A percentile compares a stretch with the other conserved stretches of the same genome.
Conservation (phyloP, 805 yeast species). For the Alloascoidea hylecoeti region DNA sequence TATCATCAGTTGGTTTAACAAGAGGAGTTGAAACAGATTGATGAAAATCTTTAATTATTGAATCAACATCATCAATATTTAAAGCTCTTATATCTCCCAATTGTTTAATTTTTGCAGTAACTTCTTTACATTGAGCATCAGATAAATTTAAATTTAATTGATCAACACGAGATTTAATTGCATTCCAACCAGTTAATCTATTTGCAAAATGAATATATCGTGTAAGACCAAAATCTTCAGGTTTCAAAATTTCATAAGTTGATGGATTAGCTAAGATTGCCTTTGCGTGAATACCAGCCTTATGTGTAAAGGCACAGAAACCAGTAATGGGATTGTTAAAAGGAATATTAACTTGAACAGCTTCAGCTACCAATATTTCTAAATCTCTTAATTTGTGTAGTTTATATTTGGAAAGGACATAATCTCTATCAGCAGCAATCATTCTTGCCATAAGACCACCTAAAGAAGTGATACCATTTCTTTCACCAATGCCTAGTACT, state of each 20-base stretch:
- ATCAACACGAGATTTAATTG: slow-evolving; percentile 95
- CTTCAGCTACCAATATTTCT: slow-evolving; percentile 93
- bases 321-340: slow-evolving; percentile 98
- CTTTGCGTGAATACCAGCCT: slow-evolving; percentile 98
- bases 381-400: slow-evolving; percentile 90
- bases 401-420: slow-evolving; percentile 88
- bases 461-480: slow-evolving; percentile 95
- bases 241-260: slow-evolving; percentile 93
- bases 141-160: slow-evolving; percentile 83
- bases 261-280: slow-evolving; percentile 97
- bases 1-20: not conserved
- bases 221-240: slow-evolving; percentile 88
- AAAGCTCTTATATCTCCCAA: slow-evolving; percentile 92
- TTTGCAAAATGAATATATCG: slow-evolving; percentile 97
- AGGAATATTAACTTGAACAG: slow-evolving; percentile 93
- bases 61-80: slow-evolving; percentile 94
- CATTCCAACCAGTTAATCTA: slow-evolving; percentile 98
- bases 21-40: slow-evolving; percentile 34
- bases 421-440: slow-evolving; percentile 97
- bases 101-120: slow-evolving; percentile 83
- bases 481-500: slow-evolving; percentile 95
- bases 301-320: slow-evolving; percentile 98
- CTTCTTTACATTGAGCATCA: slow-evolving; percentile 91
- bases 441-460: slow-evolving; percentile 99
- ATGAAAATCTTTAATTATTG: slow-evolving; percentile 89